Base-by-base conservation (phyloP, 805 yeast species). In the Starmerella tilneyi region DNA sequence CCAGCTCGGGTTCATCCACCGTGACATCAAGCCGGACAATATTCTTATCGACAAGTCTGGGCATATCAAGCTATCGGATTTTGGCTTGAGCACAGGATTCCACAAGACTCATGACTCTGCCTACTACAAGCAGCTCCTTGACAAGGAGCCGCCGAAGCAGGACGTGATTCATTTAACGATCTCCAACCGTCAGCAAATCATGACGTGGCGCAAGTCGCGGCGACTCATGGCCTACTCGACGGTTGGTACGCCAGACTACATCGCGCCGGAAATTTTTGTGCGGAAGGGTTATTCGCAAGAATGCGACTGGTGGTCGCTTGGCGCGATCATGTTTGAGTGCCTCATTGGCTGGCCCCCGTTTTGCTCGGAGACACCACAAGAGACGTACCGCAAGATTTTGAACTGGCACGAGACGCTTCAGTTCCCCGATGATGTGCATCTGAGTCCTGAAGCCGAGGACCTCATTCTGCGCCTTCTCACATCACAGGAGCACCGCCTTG, bases 11-110 rank as follows among this genome's bases (percentile, higher is more conserved):
- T 86, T 86, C 61, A 92, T 92, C 59, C 98, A 92, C 65, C 65
- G 98, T 65, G 98, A 92, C 63, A 89, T 92, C 58, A 92, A 92
- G 64, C 98, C 98, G 0, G 98, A 92, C 69, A 92, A 92, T 59
- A 89, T 84, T 47, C 71, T 84, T 59, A 84, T 84, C 55, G 95
- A 84, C 62, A 81, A 81, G 54, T 68, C 75, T 17, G 84, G 84
- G 11, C 84, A 78, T 60, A 74, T 78, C 56, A 78, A 78, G 60
- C 65, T 78, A 38, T 71, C 78, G 20, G 94, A 82, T 63, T 82
- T 82, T 63, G 94, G 94, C 2, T 68, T 82, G 52, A 78, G 85
- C 57, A 81, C 96, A 0, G 96, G 96, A 5, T 86, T 88, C 68
- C 96, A 86, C 86, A 40, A 86, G 67, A 86, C 96, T 0, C 96